phyloP scores from a whole-genome alignment of 1,284 basidiomycete species.

The Gymnopus androsaceus region DNA sequence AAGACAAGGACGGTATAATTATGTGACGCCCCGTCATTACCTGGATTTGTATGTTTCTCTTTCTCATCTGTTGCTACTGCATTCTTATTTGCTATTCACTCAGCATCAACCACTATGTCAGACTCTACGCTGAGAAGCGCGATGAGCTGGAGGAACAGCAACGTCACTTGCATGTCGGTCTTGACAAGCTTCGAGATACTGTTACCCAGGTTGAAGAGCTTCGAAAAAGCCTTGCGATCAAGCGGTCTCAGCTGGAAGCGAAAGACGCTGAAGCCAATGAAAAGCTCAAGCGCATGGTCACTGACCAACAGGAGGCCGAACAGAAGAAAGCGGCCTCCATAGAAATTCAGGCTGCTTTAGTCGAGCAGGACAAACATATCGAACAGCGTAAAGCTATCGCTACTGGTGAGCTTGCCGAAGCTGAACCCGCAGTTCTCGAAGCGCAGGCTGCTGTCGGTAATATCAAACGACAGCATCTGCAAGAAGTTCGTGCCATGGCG shows the following conservation, averaged over 20 bases:
- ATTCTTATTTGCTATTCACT: slow-evolving; percentile 20
- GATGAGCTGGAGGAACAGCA: slow-evolving; percentile 99
- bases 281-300: slow-evolving; percentile 97
- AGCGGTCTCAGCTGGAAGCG: slow-evolving; percentile 88
- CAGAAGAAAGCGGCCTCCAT: slow-evolving; percentile 97
- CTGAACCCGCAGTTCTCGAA: slow-evolving; percentile 95
- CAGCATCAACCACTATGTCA: slow-evolving; percentile 96
- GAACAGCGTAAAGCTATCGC: slow-evolving; percentile 87
- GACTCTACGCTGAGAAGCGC: slow-evolving; percentile 96
- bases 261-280: slow-evolving; percentile 96
- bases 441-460: slow-evolving; percentile 95
- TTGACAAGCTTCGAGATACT: slow-evolving; percentile 96
- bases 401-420: slow-evolving; percentile 94
- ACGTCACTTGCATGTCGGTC: slow-evolving; percentile 95
- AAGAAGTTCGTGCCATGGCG: slow-evolving; percentile 98
- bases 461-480: slow-evolving; percentile 96
- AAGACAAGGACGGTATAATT: slow-evolving; percentile 91
- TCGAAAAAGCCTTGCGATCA: slow-evolving; percentile 92
- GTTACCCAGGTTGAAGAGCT: slow-evolving; percentile 96
- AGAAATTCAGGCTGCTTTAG: slow-evolving; percentile 91
- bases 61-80: slow-evolving; percentile 13
- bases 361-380: slow-evolving; percentile 89
- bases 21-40: slow-evolving; percentile 98
- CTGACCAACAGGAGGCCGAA: slow-evolving; percentile 98
- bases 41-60: slow-evolving; percentile 85